phyloP scores from a whole-genome alignment of 2,329 filamentous ascomycete genomes.

The Trichoderma sp. region DNA sequence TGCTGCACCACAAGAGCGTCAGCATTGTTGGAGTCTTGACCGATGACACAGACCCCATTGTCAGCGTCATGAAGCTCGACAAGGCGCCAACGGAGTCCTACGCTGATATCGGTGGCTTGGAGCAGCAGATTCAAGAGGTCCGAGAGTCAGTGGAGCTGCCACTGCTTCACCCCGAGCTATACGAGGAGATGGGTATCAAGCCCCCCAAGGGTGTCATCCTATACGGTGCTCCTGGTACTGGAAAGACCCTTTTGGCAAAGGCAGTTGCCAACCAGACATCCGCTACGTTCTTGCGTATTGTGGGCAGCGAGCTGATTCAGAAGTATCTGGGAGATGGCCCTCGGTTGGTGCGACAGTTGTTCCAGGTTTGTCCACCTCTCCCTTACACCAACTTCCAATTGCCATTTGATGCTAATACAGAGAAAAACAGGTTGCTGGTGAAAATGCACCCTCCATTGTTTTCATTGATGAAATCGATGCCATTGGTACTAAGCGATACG shows the following conservation, averaged over 20 bases:
- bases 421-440: conserved; percentile 71
- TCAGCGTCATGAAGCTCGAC: conserved; percentile 98
- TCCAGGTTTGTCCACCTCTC: conserved; percentile 57
- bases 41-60: conserved; percentile 90
- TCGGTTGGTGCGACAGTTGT: conserved; percentile 90
- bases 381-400: too few species aligned
- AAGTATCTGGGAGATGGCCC: conserved; percentile 98
- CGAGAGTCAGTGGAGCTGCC: conserved; percentile 95
- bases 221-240: conserved; percentile 94
- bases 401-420: not conserved
- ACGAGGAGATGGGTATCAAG: conserved; percentile 99
- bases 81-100: conserved; percentile 98
- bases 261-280: conserved; percentile 99
- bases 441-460: conserved; percentile 94
- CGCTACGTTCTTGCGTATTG: conserved; percentile 94
- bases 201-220: conserved; percentile 99
- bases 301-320: conserved; percentile 95
- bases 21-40: conserved; percentile 97
- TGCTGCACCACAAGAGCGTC: conserved; percentile 96
- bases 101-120: conserved; percentile 94
- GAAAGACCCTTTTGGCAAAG: conserved; percentile 94
- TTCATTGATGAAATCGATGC: conserved; percentile 99
- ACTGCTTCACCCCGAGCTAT: conserved; percentile 90
- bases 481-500: conserved; percentile 98
- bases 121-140: conserved; percentile 95